Base-by-base conservation (phyloP, 768 basidiomycete genomes). In the Kwoniella sp. region DNA sequence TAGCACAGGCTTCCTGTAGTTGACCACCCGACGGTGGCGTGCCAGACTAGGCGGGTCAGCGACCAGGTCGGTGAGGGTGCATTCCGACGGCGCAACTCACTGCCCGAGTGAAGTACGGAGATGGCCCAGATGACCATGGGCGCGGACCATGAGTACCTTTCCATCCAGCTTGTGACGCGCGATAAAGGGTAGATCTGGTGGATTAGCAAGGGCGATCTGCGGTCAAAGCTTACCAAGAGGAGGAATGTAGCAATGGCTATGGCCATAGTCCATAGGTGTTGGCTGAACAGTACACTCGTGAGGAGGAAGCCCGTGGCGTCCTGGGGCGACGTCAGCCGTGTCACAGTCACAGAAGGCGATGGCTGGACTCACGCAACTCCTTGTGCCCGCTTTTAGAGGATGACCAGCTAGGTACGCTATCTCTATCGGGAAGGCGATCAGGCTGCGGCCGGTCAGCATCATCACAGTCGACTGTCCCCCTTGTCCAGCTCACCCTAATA, bases 201-300 rank as follows among this genome's bases (percentile, higher is more conserved):
- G 14, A 31, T 38, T 9, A 27, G 17, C 26, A 34, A n/a, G 23
- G 49, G 33, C 29, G 40, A 38, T 32, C 38, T 45, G n/a, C 10
- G 2, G 20, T 19, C 9, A 22, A 28, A 4, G 60, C 66, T 45
- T 34, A 73, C 71, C 8, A 73, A 53, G 15, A 73, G 60, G 23
- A 67, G 56, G 29, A 54, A 70, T 9, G 72, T 73, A 3, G 70
- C 63, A 12, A 73, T 41, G 9, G 72, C 72, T 11, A 71, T 70
- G n/a, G 44, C 36, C 33, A 71, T 25, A 20, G 72, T 73, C 69
- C 69, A 73, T 2, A 73, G 49, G 53, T 73, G 69, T 46, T 73
- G 72, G 20, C 66, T 66, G 56, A 71, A 73, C 3, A 73, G 40
- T 5, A 65, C 50, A 1, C 51, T n/a, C 6, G 70, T 73, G 36